Base-by-base conservation (phyloP, 1,139 yeast species). In the Magnusiomyces tetraspermus region DNA sequence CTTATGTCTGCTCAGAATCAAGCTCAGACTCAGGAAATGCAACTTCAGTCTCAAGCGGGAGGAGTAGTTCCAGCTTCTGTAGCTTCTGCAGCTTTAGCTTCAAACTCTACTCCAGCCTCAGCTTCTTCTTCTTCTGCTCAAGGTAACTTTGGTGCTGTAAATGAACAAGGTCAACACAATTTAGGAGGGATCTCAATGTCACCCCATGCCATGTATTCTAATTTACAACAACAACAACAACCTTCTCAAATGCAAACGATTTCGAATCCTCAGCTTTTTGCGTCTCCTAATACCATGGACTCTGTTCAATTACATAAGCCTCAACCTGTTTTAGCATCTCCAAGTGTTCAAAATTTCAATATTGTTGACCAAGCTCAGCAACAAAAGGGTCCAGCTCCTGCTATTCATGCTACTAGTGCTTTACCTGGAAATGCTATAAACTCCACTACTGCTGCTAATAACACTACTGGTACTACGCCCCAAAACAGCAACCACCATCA, bases 211-310 rank as follows among this genome's bases (percentile, higher is more conserved):
- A 46, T 30, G 10, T 42, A 46, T 22, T 42, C 33, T n/a, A 26
- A n/a, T 5, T 23, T 33, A 4, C 49, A 46, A 46, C 42, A 46
- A 31, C 41, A 43, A 13, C 46, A 43, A n/a, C 45, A 41, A 41
- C 37, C 3, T 17, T 24, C 15, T 17, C 22, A 40, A 17, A 5
- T n/a, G 22, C 36, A 26, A 17, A 13, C 28, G 33, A 6, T 8
- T 6, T 11, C 6, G 33, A 6, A 28, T 6, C 28, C 22, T 3
- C 28, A 19, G 13, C 33, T 36, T 3, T 43, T 43, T 43, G 46
- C 33, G 2, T 26, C 31, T n/a, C 36, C 46, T 22, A 30, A 26
- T 6, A 2, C 17, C n/a, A n/a, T 11, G 2, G 33, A 43, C 17
- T 11, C 22, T 43, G 13, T 19, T 42, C 46, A 42, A 19, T 36